Evolutionary conservation across 208 protist genomes (phyloP).

Genomic region (Zelonia costaricensis): DNA sequence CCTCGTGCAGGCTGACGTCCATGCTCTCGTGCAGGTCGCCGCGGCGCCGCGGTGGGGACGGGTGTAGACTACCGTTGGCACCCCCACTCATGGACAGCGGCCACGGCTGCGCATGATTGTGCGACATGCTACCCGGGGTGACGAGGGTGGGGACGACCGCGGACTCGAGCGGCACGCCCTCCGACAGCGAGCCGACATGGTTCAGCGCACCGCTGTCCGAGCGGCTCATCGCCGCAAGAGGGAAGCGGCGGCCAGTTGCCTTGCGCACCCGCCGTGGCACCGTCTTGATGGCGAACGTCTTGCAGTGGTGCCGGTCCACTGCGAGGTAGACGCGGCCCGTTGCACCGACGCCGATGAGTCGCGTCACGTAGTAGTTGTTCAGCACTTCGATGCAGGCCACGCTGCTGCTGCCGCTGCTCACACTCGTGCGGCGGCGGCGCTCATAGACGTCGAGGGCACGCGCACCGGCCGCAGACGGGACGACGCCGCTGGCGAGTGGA

Average conservation of each 20-base stretch:
- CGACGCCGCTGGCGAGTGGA: neutral
- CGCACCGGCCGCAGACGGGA: neutral
- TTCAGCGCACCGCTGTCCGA: constrained; percentile 7
- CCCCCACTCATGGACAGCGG: neutral
- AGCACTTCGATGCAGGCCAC: constrained; percentile 32
- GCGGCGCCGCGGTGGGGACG: neutral
- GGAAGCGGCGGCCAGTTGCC: constrained; percentile 8
- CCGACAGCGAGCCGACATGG: neutral
- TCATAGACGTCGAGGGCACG: constrained; percentile 12
- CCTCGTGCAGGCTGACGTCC: constrained; percentile 9
- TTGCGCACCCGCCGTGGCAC: constrained; percentile 21
- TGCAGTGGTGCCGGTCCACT: constrained; percentile 32
- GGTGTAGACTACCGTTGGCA: too few relatives aligned
- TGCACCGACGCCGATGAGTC: constrained; percentile 44
- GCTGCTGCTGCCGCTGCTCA: constrained; percentile 25
- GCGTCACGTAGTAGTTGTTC: constrained; percentile 68
- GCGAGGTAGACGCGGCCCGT: constrained; percentile 48
- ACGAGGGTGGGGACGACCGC: too few relatives aligned
- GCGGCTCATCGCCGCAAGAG: neutral
- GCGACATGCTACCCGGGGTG: too few relatives aligned
- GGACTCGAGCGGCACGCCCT: neutral
- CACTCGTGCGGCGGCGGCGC: constrained; percentile 15
- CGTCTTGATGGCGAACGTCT: constrained; percentile 51
- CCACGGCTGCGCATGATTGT: too few relatives aligned
- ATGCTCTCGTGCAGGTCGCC: constrained; percentile 1